A percentile compares a stretch with the other conserved stretches of the same genome.
Evolutionary conservation across 208 protist species (phyloP).

Genomic region (Willaertia magna): DNA sequence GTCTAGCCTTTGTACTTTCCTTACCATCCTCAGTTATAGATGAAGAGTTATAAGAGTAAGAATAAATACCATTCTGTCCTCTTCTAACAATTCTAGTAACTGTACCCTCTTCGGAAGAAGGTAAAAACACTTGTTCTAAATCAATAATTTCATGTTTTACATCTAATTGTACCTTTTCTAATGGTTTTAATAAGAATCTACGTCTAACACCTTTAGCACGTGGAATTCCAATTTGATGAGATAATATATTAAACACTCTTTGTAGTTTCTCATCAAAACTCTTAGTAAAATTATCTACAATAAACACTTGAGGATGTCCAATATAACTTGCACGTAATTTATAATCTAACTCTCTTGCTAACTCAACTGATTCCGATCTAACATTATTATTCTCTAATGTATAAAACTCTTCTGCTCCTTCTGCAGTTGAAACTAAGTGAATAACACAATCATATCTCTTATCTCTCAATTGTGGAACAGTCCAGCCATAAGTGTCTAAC

Average conservation of each 20-base stretch:
- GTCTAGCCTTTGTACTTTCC: neutral
- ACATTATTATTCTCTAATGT: constrained; percentile 43
- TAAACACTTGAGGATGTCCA: constrained; percentile 31
- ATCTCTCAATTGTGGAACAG: neutral
- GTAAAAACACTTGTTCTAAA: neutral
- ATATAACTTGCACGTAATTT: constrained; percentile 42
- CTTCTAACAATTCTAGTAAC: neutral
- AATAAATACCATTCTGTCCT: neutral
- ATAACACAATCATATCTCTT: constrained; percentile 15
- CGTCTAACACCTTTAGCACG: neutral
- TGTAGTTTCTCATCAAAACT: constrained; percentile 40
- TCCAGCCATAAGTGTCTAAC: neutral
- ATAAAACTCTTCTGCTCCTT: constrained; percentile 49
- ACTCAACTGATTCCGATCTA: constrained; percentile 46
- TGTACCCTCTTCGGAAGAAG: neutral
- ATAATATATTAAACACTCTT: constrained; percentile 13
- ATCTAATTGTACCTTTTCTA: neutral
- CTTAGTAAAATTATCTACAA: constrained; percentile 35
- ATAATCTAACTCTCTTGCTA: constrained; percentile 51
- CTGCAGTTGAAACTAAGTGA: constrained; percentile 54
- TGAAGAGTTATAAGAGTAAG: neutral
- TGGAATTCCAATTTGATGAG: neutral
- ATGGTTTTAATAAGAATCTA: neutral
- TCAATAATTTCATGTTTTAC: neutral
- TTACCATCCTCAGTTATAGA: neutral